Conservation (phyloP, 331 rosid species). For the Malus hybrid region DNA sequence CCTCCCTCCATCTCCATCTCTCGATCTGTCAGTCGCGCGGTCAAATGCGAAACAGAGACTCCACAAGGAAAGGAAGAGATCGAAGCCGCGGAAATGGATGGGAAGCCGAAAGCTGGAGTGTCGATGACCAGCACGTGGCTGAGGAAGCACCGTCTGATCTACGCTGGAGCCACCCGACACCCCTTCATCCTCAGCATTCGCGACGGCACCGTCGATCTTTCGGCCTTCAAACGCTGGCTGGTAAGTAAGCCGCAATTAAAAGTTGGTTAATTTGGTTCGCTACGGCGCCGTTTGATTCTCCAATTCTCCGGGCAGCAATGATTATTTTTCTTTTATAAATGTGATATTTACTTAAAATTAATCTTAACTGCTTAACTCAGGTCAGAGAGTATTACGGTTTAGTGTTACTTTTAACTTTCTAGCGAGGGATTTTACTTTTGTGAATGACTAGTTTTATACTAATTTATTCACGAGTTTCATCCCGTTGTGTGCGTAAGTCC, state of each 20-base stretch:
- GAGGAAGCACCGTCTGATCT: constrained; percentile 52
- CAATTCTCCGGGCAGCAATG: not conserved
- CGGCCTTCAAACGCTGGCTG: constrained; percentile 77
- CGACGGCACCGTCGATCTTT: constrained; percentile 50
- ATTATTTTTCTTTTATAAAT: no score
- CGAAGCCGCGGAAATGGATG: constrained; percentile 6
- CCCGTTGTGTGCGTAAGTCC: no score
- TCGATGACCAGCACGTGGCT: constrained; percentile 45
- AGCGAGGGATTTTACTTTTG: no score
- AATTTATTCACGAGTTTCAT: no score
- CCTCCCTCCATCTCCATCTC: not conserved
- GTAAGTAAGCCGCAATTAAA: constrained; percentile 15
- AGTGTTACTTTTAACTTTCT: no score
- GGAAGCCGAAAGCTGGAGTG: constrained; percentile 9
- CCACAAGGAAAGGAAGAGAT: not conserved
- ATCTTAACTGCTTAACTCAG: no score
- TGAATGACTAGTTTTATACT: no score
- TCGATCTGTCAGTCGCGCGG: no score
- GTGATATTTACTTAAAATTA: no score
- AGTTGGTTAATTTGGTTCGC: not conserved
- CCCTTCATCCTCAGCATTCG: constrained; percentile 58
- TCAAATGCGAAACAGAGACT: not conserved
- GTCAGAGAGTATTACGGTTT: no score
- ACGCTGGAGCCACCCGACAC: constrained; percentile 59
- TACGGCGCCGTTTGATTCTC: not conserved